These are phyloP conservation scores for Tuber aestivum DNA, from an alignment of 495 filamentous ascomycete species.

Conservation along the genomic window DNA sequence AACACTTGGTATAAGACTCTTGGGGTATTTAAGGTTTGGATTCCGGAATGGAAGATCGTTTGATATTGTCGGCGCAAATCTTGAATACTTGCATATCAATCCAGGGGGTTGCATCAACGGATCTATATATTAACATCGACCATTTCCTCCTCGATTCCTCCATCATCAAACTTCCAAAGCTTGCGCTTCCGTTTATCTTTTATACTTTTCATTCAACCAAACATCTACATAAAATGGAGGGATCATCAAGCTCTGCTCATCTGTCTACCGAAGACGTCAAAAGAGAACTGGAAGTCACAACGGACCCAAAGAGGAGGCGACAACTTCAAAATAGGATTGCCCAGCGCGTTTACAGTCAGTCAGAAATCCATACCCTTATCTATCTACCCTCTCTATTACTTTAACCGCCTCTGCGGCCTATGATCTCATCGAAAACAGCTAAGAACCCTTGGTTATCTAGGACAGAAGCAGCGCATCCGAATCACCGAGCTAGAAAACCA, in stretches of 20 bases:
- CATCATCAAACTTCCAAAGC: background rate
- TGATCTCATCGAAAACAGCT: background rate
- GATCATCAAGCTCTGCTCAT: background rate
- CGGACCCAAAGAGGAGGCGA: constrained; percentile 23
- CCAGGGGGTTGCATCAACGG: background rate
- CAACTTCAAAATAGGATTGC: constrained; percentile 40
- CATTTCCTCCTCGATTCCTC: background rate
- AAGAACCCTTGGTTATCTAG: constrained; percentile 6
- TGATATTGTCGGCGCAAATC: background rate
- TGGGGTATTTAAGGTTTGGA: background rate
- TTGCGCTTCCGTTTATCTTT: background rate
- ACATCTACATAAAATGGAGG: background rate
- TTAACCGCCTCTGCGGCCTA: background rate
- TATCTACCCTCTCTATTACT: constrained; percentile 5
- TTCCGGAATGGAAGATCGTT: background rate
- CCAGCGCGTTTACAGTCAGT: constrained; percentile 40
- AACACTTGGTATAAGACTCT: background rate
- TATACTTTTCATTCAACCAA: background rate
- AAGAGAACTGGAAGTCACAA: constrained; percentile 22
- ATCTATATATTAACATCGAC: background rate
- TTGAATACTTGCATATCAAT: background rate
- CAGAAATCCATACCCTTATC: background rate
- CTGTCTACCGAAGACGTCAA: constrained; percentile 29
- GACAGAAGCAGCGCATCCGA: constrained; percentile 31
- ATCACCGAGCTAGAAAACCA: constrained; percentile 27